Evolutionary conservation across 805 yeast species (phyloP).

Genomic region (Pichia rugopelliculosa): DNA sequence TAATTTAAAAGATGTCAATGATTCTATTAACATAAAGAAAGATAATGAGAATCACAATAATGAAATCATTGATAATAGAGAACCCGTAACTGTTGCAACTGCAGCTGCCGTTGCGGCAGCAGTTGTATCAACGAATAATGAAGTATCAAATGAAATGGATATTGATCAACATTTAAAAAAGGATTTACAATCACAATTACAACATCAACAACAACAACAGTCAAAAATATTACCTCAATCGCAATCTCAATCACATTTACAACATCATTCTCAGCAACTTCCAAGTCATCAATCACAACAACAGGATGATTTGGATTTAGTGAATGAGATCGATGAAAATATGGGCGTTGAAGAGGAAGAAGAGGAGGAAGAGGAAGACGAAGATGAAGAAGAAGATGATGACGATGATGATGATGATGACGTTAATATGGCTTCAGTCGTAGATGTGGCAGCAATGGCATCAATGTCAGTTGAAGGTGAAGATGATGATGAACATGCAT

Average conservation of each 20-base stretch:
- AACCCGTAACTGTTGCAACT: neutral
- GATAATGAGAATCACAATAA: neutral
- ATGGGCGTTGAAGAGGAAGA: constrained; percentile 1
- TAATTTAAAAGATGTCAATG: constrained; percentile 2
- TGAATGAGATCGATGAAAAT: neutral
- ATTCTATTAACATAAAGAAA: neutral
- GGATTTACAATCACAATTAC: neutral
- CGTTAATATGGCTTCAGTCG: constrained; percentile 10
- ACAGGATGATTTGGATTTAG: neutral
- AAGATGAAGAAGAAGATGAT: constrained; percentile 1
- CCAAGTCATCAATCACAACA: neutral
- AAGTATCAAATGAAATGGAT: neutral
- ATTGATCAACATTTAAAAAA: neutral
- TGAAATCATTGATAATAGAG: neutral
- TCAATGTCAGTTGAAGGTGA: constrained; percentile 12
- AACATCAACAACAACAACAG: neutral
- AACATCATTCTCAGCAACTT: neutral
- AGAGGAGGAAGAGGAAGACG: constrained; percentile 1
- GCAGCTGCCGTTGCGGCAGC: neutral
- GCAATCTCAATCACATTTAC: neutral
- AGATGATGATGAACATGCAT: constrained; percentile 11
- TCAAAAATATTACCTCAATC: no score
- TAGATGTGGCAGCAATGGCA: constrained; percentile 13
- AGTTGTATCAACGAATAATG: neutral
- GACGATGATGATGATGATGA: constrained; percentile 9